Conservation (phyloP, 139 green algal species). For the Micractinium sp. region DNA sequence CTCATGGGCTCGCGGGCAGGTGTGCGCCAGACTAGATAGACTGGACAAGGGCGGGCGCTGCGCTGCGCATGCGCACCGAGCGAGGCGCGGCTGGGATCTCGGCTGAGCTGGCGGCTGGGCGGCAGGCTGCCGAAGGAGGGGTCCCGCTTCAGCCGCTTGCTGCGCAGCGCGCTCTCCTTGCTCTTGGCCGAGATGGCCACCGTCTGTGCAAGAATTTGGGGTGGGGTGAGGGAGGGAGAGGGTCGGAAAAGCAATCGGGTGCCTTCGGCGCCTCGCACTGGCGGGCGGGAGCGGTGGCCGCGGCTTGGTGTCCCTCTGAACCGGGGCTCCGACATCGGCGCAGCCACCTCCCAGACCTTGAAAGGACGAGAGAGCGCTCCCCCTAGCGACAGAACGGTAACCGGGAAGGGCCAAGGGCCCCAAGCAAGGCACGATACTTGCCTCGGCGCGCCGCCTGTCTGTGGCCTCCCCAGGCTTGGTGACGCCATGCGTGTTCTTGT, state of each 20-base stretch:
- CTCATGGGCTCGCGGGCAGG: too few relatives aligned
- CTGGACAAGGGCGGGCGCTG: too few relatives aligned
- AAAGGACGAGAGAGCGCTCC: too few relatives aligned
- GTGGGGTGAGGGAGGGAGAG: too few relatives aligned
- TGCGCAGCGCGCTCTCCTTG: slow-evolving; percentile 23
- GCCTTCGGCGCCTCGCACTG: too few relatives aligned
- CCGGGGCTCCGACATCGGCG: neutral
- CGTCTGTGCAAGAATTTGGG: neutral
- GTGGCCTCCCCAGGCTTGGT: neutral
- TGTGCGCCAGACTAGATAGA: too few relatives aligned
- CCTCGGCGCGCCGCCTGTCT: slow-evolving; percentile 26
- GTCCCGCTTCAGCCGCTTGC: slow-evolving; percentile 45
- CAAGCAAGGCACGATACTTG: neutral
- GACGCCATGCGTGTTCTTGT: slow-evolving; percentile 1
- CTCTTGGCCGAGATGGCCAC: slow-evolving; percentile 20
- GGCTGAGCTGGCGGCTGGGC: neutral
- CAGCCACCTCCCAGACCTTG: too few relatives aligned
- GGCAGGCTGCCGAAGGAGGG: slow-evolving; percentile 23
- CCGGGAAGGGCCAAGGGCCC: too few relatives aligned
- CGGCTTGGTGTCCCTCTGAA: too few relatives aligned
- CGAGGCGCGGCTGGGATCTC: neutral
- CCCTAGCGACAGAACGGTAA: too few relatives aligned
- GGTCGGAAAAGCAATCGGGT: too few relatives aligned
- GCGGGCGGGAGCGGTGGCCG: too few relatives aligned
- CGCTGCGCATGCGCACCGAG: neutral